phyloP scores from a whole-genome alignment of 2,329 filamentous ascomycete species.

The Thelonectria blattea region DNA sequence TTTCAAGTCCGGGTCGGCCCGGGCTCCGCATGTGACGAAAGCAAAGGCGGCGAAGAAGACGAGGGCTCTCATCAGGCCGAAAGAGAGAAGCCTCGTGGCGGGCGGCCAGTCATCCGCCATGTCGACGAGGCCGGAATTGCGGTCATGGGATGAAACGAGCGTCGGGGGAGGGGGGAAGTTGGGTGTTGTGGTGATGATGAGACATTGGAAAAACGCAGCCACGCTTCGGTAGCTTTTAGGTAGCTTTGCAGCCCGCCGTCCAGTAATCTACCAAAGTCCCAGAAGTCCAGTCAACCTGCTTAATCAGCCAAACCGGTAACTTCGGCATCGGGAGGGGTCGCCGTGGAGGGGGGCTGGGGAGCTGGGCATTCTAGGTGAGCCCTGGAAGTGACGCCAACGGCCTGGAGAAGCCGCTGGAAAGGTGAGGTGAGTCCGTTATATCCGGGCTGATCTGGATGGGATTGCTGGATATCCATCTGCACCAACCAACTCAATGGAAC shows the following conservation, averaged over 20 bases:
- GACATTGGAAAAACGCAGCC: background rate
- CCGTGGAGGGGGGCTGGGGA: background rate
- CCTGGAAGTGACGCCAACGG: too few species aligned
- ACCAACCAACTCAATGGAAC: too few species aligned
- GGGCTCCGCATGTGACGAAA: conserved; percentile 7
- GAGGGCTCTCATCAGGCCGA: background rate
- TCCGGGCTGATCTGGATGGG: too few species aligned
- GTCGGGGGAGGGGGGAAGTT: background rate
- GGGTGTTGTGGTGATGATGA: background rate
- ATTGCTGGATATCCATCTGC: too few species aligned
- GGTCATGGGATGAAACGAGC: background rate
- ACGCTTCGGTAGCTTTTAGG: too few species aligned
- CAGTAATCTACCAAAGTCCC: too few species aligned
- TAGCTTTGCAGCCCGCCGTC: too few species aligned
- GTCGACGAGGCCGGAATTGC: background rate
- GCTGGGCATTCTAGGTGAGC: background rate
- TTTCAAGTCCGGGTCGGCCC: conserved; percentile 21
- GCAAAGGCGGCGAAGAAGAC: too few species aligned
- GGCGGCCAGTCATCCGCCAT: conserved; percentile 15
- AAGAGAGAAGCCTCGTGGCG: background rate
- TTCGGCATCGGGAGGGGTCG: conserved; percentile 11
- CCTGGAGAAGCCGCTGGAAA: too few species aligned
- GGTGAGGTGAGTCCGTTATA: too few species aligned
- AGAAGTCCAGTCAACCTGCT: background rate
- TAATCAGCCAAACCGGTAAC: conserved; percentile 15